Evolutionary conservation across 2,329 filamentous ascomycete genomes (phyloP).

Genomic region (Talaromyces verruculosus): DNA sequence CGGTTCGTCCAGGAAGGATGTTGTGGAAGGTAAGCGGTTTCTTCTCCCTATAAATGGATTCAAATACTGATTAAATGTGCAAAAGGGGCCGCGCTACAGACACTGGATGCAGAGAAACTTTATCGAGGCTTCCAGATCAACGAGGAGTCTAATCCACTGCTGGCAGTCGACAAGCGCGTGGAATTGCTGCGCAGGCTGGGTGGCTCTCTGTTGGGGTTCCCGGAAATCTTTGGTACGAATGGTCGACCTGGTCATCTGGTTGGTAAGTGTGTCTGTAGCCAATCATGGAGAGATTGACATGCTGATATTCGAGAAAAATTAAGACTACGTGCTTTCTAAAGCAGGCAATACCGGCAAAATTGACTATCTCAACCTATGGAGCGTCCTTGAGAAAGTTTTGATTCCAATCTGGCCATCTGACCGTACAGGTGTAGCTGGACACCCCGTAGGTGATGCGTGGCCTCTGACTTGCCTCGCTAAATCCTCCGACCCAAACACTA

Average conservation of each 20-base stretch:
- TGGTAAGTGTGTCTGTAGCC: not conserved
- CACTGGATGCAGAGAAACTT: not conserved
- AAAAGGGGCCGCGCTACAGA: not conserved
- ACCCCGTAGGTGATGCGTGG: conserved; percentile 54
- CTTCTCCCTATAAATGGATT: not conserved
- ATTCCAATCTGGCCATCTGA: conserved; percentile 53
- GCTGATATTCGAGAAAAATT: not conserved
- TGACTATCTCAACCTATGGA: conserved; percentile 47
- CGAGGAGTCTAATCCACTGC: not conserved
- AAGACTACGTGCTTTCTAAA: conserved; percentile 44
- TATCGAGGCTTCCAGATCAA: not conserved
- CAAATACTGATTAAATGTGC: not conserved
- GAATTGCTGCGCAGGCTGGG: not conserved
- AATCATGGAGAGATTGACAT: not conserved
- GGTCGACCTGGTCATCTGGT: not conserved
- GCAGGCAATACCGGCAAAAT: conserved; percentile 31
- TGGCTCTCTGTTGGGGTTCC: not conserved
- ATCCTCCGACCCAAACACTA: not conserved
- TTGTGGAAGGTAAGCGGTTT: not conserved
- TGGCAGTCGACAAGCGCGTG: not conserved
- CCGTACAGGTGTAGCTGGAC: conserved; percentile 42
- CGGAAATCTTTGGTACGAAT: not conserved
- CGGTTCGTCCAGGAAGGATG: not conserved
- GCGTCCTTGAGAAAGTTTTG: conserved; percentile 45
- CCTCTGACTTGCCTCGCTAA: conserved; percentile 35